Evolutionary conservation across 108 stramenopile genomes (phyloP), one percentile per base, ranked within the genome.

Genomic region (Conticribra weissflogii): DNA sequence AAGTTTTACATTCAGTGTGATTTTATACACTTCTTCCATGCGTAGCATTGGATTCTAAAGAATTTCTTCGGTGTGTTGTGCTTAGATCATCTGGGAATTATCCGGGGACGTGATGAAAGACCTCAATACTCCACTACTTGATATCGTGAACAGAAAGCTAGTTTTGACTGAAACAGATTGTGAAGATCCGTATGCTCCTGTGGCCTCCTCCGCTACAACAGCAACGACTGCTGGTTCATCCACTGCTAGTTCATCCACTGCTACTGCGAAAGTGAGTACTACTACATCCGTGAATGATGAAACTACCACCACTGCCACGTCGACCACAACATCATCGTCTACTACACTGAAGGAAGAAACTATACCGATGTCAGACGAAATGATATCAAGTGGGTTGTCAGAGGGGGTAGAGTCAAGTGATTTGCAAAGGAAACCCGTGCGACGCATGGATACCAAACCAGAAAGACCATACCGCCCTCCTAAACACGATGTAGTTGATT

Each of bases 71-170:
- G n/a, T n/a, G n/a, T 41, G 36, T 41, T 41, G 36, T 12, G 36
- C 23, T 36, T 27, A 71, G 58, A 70, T 70, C 16, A 70, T 70
- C 18, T 70, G 69, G 69, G 69, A 70, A 32, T 36, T 73, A 2
- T 64, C 49, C 8, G 72, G 72, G 24, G 72, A 73, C 29, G 59
- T 74, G 30, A 74, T 74, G 73, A 59, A 49, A 17, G 73, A 74
- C 47, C 54, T 74, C 16, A 68, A 59, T 44, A 74, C 73, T 32
- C 75, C 75, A 30, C 50, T 76, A 34, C 75, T 76, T 16, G 68
- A 76, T 60, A 69, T 61, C 17, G 54, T 76, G 8, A 69, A 76
- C 29, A 49, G 33, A 47, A 76, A 76, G 46, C 68, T 76, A 16
- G 51, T 54, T 8, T 54, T 62, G 18, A 57, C 67, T 8, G 25